phyloP scores from a whole-genome alignment of 1,284 basidiomycete species.

The Apiotrichum porosum region DNA sequence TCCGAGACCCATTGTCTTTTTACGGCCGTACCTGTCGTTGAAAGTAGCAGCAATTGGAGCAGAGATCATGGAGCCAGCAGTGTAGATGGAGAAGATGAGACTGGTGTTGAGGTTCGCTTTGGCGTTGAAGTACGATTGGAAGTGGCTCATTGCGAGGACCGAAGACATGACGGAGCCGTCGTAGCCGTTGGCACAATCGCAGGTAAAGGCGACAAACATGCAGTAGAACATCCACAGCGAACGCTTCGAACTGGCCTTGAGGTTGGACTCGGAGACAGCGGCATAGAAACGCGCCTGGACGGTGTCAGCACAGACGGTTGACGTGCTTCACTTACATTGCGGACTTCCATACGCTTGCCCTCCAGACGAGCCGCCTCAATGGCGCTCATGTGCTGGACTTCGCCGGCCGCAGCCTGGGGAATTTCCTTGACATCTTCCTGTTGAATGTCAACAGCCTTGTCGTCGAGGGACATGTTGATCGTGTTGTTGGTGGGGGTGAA shows the following conservation, averaged over 20 bases:
- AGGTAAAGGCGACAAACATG: background rate
- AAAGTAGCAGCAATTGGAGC: background rate
- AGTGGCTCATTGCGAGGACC: constrained; percentile 1
- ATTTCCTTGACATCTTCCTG: no score
- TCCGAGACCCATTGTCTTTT: constrained; percentile 52
- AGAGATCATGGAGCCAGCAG: background rate
- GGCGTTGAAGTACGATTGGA: background rate
- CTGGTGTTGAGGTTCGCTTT: background rate
- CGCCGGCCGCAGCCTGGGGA: no score
- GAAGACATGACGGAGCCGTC: background rate
- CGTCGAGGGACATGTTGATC: no score
- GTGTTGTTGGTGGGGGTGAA: no score
- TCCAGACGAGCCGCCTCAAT: no score
- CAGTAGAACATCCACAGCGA: background rate
- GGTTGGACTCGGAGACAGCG: background rate
- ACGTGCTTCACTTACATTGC: no score
- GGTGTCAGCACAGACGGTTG: no score
- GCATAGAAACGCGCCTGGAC: background rate
- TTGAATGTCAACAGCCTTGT: no score
- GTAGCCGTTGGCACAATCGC: constrained; percentile 2
- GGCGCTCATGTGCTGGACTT: no score
- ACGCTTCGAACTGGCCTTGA: background rate
- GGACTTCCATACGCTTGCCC: no score
- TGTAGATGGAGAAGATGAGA: background rate
- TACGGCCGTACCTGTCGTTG: constrained; percentile 53